Evolutionary conservation across 164 flowering plant species (phyloP), one percentile per base, ranked within the genome.

Genomic region (Kalanchoe fedtschenkoi): DNA sequence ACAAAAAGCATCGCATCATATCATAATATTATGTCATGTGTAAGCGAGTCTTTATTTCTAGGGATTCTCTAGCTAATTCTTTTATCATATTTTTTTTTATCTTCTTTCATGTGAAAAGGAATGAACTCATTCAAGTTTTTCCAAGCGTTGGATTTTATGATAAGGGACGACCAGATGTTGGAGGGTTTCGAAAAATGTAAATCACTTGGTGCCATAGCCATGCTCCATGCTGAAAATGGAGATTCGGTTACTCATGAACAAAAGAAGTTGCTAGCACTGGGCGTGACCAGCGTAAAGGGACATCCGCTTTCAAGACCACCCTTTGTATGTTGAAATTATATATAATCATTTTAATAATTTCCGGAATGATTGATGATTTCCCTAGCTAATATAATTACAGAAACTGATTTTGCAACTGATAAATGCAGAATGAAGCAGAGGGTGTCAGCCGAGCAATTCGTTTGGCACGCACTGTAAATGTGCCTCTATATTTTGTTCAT

Each of bases 191-290:
- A 84, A 69, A 85, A 78, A 57, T 93, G 99, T 78, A 93, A 90
- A 75, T 79, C 97, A 60, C 91, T 93, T 78, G 99, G 99, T 68
- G 97, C 99, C 37, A 65, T 93, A 67, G 82, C 99, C 34, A 86
- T 88, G 99, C 97, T 93, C 61, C 99, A 93, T 77, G 99, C 99
- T 62, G 96, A 88, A 79, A 93, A 93, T 82, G 97, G 97, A 55
- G 99, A 93, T 78, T 97, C 88, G 65, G 96, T 88, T 34, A 83
- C 72, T 67, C 90, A 84, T 73, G 97, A 92, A 61, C 97, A 93
- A 70, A 79, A 76, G 30, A 78, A 82, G 75, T 85, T 93, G 91
- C 83, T 90, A 35, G 84, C 84, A 62, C 92, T 90, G 68, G 97
- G 96, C 44, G 88, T 90, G 63, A 85, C 91, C 41, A 96, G 97